Base-by-base conservation (phyloP, 2,329 filamentous ascomycete genomes). In the Cladosporium sp. region DNA sequence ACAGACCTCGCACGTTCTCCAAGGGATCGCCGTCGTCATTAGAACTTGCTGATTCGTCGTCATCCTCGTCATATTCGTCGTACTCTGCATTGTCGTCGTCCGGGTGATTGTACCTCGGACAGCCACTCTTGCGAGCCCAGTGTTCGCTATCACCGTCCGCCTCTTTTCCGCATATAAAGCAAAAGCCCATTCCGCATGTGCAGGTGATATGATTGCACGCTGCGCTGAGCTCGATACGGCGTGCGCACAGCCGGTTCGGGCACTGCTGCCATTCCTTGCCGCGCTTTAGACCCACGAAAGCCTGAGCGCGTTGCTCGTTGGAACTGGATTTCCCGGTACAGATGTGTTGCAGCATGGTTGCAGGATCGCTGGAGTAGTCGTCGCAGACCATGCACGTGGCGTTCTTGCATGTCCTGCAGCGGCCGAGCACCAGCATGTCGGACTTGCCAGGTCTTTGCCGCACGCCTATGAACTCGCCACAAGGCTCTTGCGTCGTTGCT, bases 151-250 rank as follows among this genome's bases (percentile, higher is more conserved):
- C 49, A 5, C 63, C 48, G 13, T 58, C 56, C 14, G 61, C 64
- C 11, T 30, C 32, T 25, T 57, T 61, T 14, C 66, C 66, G 30
- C 66, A 67, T 18, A 67, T 46, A 30, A 64, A 67, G 60, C 66
- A 67, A 28, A 64, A 64, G 26, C 48, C 54, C 8, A 25, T 67
- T 5, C 49, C 43, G 49, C 66, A 67, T n/a, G 56, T 53, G 63
- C 67, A 68, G 14, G 32, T 58, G 18, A 67, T 54, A 57, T 65
- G 58, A 23, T 68, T 67, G 60, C 67, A 68, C 3, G 65, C 66
- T 32, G 64, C 67, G 5, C 25, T 30, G 16, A 67, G 60, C 36
- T 66, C 30, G 32, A 64, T 51, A 8, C 49, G 63, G 16, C 60
- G 34, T 18, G 23, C 34, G 34, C 67, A 67, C 11, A 36, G 28